Evolutionary conservation across 176 grass and related monocot species (phyloP).

Genomic region (Neostapfia colusana): DNA sequence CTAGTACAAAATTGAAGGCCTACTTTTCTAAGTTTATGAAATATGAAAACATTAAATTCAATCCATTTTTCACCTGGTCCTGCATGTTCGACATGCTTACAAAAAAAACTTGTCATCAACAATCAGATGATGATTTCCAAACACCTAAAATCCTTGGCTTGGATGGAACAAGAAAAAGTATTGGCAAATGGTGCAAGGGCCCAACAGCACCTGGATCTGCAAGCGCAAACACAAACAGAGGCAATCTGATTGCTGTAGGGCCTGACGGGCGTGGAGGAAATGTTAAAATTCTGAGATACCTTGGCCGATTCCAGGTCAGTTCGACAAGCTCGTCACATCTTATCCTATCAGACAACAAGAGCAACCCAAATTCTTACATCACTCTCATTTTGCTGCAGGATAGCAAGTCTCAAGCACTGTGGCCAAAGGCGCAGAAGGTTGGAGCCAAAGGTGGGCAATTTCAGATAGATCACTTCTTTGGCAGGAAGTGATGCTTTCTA

Average conservation of each 20-base stretch:
- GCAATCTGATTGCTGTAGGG: constrained; percentile 75
- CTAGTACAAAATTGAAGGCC: neutral
- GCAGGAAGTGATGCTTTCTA: constrained; percentile 50
- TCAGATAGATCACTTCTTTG: constrained; percentile 83
- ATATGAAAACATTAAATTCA: neutral
- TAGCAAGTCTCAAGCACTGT: constrained; percentile 43
- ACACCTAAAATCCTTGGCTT: constrained; percentile 9
- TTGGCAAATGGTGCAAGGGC: constrained; percentile 73
- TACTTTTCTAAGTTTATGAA: neutral
- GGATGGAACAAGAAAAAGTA: constrained; percentile 49
- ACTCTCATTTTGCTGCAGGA: constrained; percentile 29
- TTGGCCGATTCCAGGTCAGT: constrained; percentile 52
- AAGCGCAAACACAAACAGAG: constrained; percentile 39
- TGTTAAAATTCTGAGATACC: constrained; percentile 77
- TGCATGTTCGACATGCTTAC: constrained; percentile 7
- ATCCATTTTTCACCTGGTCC: constrained; percentile 5
- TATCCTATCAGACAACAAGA: constrained; percentile 16
- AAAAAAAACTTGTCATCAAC: constrained; percentile 20
- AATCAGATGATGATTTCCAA: constrained; percentile 55
- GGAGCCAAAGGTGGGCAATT: constrained; percentile 65
- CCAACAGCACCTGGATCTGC: constrained; percentile 12
- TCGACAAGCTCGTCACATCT: neutral
- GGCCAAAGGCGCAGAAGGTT: constrained; percentile 55
- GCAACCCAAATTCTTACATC: neutral
- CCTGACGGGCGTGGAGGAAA: constrained; percentile 78